These are phyloP conservation scores for Pythium sukuiense DNA, from an alignment of 352 stramenopile genomes.

Conservation along the genomic window DNA sequence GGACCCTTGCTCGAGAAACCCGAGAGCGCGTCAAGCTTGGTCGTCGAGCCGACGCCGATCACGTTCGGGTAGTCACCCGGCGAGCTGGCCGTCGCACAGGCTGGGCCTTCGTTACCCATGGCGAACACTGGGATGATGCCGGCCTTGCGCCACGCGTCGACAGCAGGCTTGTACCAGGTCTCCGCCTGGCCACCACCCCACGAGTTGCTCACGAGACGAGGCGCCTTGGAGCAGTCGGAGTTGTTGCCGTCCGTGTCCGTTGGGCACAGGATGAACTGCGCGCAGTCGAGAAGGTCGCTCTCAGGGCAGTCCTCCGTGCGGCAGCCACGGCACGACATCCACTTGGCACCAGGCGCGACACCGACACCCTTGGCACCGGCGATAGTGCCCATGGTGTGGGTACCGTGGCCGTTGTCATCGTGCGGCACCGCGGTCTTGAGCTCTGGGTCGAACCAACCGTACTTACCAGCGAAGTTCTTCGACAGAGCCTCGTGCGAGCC, in stretches of 20 bases:
- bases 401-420: constrained; percentile 23
- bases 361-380: constrained; percentile 6
- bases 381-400: constrained; percentile 13
- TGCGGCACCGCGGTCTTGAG: constrained; percentile 12
- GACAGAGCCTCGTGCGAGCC: constrained; percentile 22
- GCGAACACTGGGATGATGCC: constrained; percentile 30
- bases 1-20: constrained; percentile 33
- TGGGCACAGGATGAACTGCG: constrained; percentile 34
- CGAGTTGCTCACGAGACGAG: constrained; percentile 26
- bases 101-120: constrained; percentile 23
- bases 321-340: constrained; percentile 27
- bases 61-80: constrained; percentile 24
- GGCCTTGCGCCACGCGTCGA: constrained; percentile 22
- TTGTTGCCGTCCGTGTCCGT: constrained; percentile 27
- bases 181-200: constrained; percentile 24
- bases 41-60: constrained; percentile 12
- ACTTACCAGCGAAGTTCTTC: constrained; percentile 9
- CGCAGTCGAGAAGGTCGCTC: constrained; percentile 24
- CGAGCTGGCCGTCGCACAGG: constrained; percentile 13
- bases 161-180: constrained; percentile 10
- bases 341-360: constrained; percentile 5
- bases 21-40: constrained; percentile 21
- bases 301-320: constrained; percentile 22
- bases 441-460: constrained; percentile 35
- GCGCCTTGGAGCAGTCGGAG: constrained; percentile 25